A percentile compares a stretch with the other conserved stretches of the same genome.
phyloP scores from a whole-genome alignment of 805 yeast species.

The Sungouiozyma ichnusensis region DNA sequence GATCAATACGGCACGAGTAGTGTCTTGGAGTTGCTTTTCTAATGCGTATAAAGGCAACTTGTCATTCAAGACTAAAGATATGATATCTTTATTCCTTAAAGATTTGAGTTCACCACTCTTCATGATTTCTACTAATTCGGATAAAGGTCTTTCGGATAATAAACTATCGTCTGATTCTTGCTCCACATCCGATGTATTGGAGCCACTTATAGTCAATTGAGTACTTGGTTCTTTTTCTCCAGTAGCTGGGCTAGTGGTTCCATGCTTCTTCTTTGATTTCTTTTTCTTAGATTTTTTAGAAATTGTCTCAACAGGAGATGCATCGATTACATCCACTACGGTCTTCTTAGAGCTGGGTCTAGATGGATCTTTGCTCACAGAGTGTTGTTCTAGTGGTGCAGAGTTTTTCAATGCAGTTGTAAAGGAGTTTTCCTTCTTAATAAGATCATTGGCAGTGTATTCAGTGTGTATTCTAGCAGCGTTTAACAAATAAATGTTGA shows the following conservation, averaged over 20 bases:
- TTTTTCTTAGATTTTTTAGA: background rate
- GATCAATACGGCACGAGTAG: slow-evolving; percentile 83
- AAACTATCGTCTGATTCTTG: slow-evolving; percentile 26
- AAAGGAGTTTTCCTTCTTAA: slow-evolving; percentile 1
- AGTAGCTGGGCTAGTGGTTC: background rate
- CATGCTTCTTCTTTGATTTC: slow-evolving; percentile 3
- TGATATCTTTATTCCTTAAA: slow-evolving; percentile 64
- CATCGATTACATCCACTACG: slow-evolving; percentile 14
- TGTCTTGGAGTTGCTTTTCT: slow-evolving; percentile 83
- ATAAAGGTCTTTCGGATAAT: slow-evolving; percentile 38
- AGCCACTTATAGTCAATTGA: background rate
- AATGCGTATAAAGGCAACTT: slow-evolving; percentile 87
- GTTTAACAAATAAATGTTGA: slow-evolving; percentile 77
- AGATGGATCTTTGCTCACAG: too few species aligned
- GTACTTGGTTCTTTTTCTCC: background rate
- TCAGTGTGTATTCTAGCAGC: slow-evolving; percentile 64
- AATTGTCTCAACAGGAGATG: background rate
- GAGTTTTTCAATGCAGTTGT: background rate
- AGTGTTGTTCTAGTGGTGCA: background rate
- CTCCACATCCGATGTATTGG: background rate
- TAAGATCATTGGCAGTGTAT: slow-evolving; percentile 27
- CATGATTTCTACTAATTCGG: slow-evolving; percentile 53
- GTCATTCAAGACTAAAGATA: slow-evolving; percentile 58
- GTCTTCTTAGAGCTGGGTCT: too few species aligned
- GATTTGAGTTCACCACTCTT: slow-evolving; percentile 63